Base-by-base conservation (phyloP, 805 yeast genomes). In the Spathaspora passalidarum region DNA sequence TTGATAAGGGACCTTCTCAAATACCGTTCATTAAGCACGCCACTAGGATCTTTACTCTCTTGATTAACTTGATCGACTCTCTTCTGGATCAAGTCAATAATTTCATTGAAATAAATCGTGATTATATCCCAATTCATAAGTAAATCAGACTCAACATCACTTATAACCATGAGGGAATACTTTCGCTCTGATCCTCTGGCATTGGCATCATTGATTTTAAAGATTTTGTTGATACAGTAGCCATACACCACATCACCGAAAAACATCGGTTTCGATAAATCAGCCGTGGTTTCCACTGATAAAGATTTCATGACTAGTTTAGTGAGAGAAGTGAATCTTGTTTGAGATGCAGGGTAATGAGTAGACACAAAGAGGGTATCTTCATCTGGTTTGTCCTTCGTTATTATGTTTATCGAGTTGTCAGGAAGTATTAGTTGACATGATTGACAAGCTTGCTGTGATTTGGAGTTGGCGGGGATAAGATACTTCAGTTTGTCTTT, bases 101-200 rank as follows among this genome's bases (percentile, higher is more conserved):
- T 50, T 38, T 58, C 62, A n/a, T 49, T 51, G 22, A 62, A 46
- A 48, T 61, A 79, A 8, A 66, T 57, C 13, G 66, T 60, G 1
- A 82, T 70, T 38, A 74, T 59, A 32, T 78, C 74, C 82, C 87
- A 84, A 49, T 78, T 73, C 23, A 68, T 62, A n/a, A 82, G 61
- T 13, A 85, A 59, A 13, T 65, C 72, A n/a, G 65, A 56, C 48
- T 79, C 87, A 17, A 73, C 65, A 53, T 82, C 86, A 9, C 78
- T 66, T 1, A 82, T 73, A 11, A 84, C 79, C 46, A 84, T 72
- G 16, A 83, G 59, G 0, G 84, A 72, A 53, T 84, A 86, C 43
- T 86, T 75, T 47, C 92, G 66, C 58, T 86, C 90, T 1, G 85
- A 79, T 1, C 92, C 92, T 46, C 92, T 69, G 0, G 92, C 90